Conservation (phyloP, 148 eudicot genomes). For the Talinum fruticosum region DNA sequence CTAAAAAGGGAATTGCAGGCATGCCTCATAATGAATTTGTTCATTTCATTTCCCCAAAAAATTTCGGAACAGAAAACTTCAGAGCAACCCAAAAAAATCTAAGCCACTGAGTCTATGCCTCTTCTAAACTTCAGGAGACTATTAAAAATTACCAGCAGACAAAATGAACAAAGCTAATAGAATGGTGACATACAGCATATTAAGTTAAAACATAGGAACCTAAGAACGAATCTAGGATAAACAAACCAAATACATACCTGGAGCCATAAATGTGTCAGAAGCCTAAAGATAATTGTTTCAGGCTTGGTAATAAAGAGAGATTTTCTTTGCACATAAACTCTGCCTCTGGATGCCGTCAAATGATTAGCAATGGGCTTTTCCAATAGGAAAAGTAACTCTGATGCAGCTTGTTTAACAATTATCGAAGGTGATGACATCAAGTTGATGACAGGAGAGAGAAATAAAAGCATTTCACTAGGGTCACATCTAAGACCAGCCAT, state of each 20-base stretch:
- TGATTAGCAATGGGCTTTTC: conserved; percentile 42
- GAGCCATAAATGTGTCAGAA: conserved; percentile 61
- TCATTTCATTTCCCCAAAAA: too few species aligned
- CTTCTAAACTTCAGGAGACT: background rate
- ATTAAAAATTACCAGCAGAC: background rate
- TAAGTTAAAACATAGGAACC: background rate
- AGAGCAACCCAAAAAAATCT: too few species aligned
- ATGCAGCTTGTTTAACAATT: conserved; percentile 66
- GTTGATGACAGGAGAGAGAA: conserved; percentile 67
- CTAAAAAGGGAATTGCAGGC: too few species aligned
- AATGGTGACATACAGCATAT: background rate
- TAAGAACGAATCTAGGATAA: background rate
- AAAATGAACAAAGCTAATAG: background rate
- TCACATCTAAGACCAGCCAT: conserved; percentile 25
- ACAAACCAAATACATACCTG: conserved; percentile 46
- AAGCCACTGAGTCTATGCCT: background rate
- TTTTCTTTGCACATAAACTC: conserved; percentile 21
- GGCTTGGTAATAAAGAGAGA: conserved; percentile 45
- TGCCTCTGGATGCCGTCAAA: conserved; percentile 24
- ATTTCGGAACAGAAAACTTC: too few species aligned
- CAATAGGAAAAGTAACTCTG: conserved; percentile 53
- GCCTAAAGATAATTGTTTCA: conserved; percentile 47
- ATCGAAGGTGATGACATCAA: conserved; percentile 82
- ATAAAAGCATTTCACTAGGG: conserved; percentile 48
- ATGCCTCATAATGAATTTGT: too few species aligned